These are phyloP conservation scores for Penicillium odoratum DNA, from an alignment of 495 filamentous ascomycete genomes.

Conservation along the genomic window DNA sequence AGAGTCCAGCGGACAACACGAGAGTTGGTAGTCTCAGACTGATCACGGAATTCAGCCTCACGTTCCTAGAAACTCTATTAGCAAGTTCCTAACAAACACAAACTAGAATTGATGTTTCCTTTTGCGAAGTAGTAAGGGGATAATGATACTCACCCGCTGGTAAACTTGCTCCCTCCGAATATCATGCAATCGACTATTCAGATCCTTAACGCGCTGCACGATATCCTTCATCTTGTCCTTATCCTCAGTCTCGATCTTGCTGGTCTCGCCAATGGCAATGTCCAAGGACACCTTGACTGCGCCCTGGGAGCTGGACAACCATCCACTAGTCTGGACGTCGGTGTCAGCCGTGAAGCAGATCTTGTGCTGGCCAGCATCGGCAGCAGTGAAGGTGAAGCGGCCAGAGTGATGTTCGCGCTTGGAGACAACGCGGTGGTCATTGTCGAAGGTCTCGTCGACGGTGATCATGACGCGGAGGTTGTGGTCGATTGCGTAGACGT, in stretches of 20 bases:
- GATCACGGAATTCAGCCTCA: constrained; percentile 96
- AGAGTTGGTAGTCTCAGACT: constrained; percentile 89
- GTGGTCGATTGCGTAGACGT: constrained; percentile 66
- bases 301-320: constrained; percentile 69
- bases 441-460: constrained; percentile 96
- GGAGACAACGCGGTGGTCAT: constrained; percentile 91
- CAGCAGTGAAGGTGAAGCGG: constrained; percentile 94
- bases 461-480: constrained; percentile 82
- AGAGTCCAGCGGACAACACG: constrained; percentile 93
- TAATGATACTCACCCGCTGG: constrained; percentile 71
- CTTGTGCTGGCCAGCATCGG: constrained; percentile 89
- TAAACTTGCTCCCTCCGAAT: constrained; percentile 94
- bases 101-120: not conserved
- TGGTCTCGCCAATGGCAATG: constrained; percentile 93
- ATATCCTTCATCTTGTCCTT: constrained; percentile 93
- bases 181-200: constrained; percentile 85
- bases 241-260: constrained; percentile 89
- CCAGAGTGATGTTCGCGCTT: constrained; percentile 75
- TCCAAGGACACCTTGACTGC: constrained; percentile 84
- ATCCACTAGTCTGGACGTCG: constrained; percentile 58
- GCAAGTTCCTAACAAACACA: not conserved
- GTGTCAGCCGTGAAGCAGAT: constrained; percentile 88
- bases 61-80: constrained; percentile 65
- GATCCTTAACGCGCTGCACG: constrained; percentile 82
- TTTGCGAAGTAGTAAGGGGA: not conserved